Percentiles rank a stretch among this genome's conserved stretches.
phyloP scores from a whole-genome alignment of 345 rosid genomes.

The Bruguiera parviflora region DNA sequence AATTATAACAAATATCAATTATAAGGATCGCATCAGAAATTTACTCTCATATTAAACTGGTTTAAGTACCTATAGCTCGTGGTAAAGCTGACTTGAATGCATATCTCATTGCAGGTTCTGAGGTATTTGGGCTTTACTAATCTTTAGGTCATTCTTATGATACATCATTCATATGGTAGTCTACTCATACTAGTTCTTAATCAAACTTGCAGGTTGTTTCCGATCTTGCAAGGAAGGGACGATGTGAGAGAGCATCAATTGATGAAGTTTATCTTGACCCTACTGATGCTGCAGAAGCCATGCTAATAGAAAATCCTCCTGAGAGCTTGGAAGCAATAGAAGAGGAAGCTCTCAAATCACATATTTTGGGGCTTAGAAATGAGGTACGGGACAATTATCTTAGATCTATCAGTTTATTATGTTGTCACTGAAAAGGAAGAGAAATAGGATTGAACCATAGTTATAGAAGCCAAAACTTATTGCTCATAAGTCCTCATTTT shows the following conservation, averaged over 20 bases:
- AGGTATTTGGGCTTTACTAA: conserved; percentile 41
- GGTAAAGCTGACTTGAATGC: conserved; percentile 83
- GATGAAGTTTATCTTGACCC: conserved; percentile 97
- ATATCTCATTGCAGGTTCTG: conserved; percentile 87
- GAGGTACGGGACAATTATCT: conserved; percentile 33
- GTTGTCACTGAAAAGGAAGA: no score
- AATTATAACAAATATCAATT: no score
- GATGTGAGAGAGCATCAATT: conserved; percentile 89
- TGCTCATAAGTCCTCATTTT: no score
- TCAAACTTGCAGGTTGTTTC: conserved; percentile 64
- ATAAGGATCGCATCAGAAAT: no score
- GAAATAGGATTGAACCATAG: no score
- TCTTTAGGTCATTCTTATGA: not conserved
- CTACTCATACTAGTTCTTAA: no score
- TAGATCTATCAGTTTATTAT: no score
- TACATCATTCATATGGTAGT: not conserved
- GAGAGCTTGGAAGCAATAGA: conserved; percentile 48
- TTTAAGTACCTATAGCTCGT: conserved; percentile 87
- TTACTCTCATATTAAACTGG: conserved; percentile 71
- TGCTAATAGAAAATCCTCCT: conserved; percentile 67
- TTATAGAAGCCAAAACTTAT: no score
- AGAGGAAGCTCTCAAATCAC: conserved; percentile 78
- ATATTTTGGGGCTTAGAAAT: conserved; percentile 61
- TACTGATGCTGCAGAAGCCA: conserved; percentile 70
- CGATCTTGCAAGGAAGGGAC: conserved; percentile 71